These are phyloP conservation scores for Aspergillus nidulans DNA, from an alignment of 495 filamentous ascomycete species.

Conservation along the genomic window DNA sequence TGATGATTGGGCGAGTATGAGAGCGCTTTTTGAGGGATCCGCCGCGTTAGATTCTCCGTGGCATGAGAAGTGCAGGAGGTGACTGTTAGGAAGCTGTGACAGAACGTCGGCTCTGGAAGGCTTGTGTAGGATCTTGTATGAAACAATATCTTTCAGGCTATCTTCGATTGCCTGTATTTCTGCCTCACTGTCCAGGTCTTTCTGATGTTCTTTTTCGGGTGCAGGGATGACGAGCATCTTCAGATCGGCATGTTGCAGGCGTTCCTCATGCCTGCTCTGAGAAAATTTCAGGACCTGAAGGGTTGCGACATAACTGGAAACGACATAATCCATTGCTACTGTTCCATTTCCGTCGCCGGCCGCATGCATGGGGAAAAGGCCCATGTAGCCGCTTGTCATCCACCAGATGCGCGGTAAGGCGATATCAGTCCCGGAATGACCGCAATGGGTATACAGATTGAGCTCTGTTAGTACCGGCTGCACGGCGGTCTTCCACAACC, in stretches of 20 bases:
- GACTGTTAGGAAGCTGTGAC: not conserved
- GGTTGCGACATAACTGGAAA: constrained; percentile 7
- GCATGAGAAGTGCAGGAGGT: constrained; percentile 12
- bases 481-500: not conserved
- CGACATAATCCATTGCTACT: not conserved
- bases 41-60: constrained; percentile 2
- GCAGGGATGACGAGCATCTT: constrained; percentile 1
- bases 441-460: not conserved
- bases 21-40: constrained; percentile 1
- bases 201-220: not conserved
- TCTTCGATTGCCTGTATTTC: not conserved
- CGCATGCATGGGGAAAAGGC: constrained; percentile 7
- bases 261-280: not conserved
- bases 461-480: not conserved
- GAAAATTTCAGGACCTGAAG: not conserved
- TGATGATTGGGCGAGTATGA: not conserved
- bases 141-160: not conserved
- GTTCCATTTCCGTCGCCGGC: constrained; percentile 1
- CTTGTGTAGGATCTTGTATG: not conserved
- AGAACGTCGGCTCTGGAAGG: not conserved
- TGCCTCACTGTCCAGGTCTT: not conserved
- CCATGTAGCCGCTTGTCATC: constrained; percentile 2
- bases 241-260: not conserved
- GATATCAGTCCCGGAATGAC: not conserved
- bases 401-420: constrained; percentile 2